Base-by-base conservation (phyloP, 495 filamentous ascomycete genomes). In the Talaromyces wortmannii region DNA sequence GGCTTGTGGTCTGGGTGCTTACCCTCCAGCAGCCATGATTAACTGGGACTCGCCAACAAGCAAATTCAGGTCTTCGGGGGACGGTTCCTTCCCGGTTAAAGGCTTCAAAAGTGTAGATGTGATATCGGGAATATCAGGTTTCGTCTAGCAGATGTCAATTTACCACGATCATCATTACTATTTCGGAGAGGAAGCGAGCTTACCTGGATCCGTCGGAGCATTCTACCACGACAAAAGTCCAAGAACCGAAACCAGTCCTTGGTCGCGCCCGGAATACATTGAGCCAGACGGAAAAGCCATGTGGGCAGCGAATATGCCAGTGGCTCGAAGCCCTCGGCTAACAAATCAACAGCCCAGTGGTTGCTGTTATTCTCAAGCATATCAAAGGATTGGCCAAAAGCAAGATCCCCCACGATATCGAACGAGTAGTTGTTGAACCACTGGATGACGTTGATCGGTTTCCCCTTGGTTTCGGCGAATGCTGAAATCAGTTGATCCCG, bases 381-480 rank as follows among this genome's bases (percentile, higher is more conserved):
- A 43, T 64, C 65, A 57, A 78, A 79, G 1, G 67, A 69, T 33
- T 65, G 61, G 4, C 68, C 74, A 57, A 80, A 81, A 1, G 74
- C 71, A 4, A 80, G 56, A 50, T 78, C 75, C 3, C 75, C 75
- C 69, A 81, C 76, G 11, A 79, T 63, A 54, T 81, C 78, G 48
- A 79, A 81, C 44, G 66, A 64, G 53, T 72, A 78, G 54, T 66
- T 70, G 46, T 70, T 67, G 52, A 78, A 71, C 72, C 71, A 78
- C 23, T 72, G 58, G 3, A 66, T 63, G 7, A 73, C 55, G 56
- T 75, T 67, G 23, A 73, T 45, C 23, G 63, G 52, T n/a, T 55
- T 56, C 0, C 59, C 56, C 8, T 54, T 46, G 42, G 52, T 29
- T 4, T 45, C 61, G 8, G 49, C 52, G n/a, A 72, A 45, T 11